These are phyloP conservation scores for Stemphylium lycopersici DNA, from an alignment of 2,329 filamentous ascomycete genomes.

Conservation along the genomic window DNA sequence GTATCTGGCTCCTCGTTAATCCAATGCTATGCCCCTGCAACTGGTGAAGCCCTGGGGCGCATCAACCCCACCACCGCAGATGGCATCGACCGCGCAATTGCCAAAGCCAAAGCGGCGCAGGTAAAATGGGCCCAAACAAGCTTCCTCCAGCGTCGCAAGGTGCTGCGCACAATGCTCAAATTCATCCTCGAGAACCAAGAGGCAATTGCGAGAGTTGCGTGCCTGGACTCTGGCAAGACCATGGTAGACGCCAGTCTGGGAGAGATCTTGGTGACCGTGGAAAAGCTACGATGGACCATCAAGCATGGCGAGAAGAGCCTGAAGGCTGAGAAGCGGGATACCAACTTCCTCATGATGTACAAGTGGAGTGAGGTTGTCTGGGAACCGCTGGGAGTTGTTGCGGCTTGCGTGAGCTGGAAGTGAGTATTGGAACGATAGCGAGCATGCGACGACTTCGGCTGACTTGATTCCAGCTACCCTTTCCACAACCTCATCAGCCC, in stretches of 20 bases:
- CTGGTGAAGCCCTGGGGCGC: slow-evolving; percentile 79
- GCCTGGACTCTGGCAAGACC: slow-evolving; percentile 94
- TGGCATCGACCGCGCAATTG: slow-evolving; percentile 79
- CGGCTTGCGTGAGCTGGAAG: slow-evolving; percentile 96
- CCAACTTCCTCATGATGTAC: slow-evolving; percentile 92
- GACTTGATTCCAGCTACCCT: slow-evolving; percentile 47
- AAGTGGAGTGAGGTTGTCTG: slow-evolving; percentile 91
- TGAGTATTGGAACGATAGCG: slow-evolving; percentile 55
- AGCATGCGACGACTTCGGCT: slow-evolving; percentile 5
- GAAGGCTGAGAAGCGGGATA: slow-evolving; percentile 73
- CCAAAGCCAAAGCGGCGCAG: slow-evolving; percentile 76
- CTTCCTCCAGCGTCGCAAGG: slow-evolving; percentile 76
- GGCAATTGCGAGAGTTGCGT: slow-evolving; percentile 81
- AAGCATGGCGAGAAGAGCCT: slow-evolving; percentile 86
- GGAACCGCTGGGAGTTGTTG: slow-evolving; percentile 90
- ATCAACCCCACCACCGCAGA: slow-evolving; percentile 77
- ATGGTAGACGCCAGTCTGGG: slow-evolving; percentile 92
- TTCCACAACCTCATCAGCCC: slow-evolving; percentile 96
- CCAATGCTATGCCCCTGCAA: slow-evolving; percentile 89
- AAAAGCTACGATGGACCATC: slow-evolving; percentile 95
- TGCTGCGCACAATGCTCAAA: slow-evolving; percentile 80
- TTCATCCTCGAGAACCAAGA: slow-evolving; percentile 89
- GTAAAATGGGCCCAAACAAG: slow-evolving; percentile 76
- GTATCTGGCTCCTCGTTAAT: slow-evolving; percentile 70
- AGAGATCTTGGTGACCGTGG: slow-evolving; percentile 90